Base-by-base conservation (phyloP, 2,329 filamentous ascomycete species). In the Rhinocladiella mackenziei region DNA sequence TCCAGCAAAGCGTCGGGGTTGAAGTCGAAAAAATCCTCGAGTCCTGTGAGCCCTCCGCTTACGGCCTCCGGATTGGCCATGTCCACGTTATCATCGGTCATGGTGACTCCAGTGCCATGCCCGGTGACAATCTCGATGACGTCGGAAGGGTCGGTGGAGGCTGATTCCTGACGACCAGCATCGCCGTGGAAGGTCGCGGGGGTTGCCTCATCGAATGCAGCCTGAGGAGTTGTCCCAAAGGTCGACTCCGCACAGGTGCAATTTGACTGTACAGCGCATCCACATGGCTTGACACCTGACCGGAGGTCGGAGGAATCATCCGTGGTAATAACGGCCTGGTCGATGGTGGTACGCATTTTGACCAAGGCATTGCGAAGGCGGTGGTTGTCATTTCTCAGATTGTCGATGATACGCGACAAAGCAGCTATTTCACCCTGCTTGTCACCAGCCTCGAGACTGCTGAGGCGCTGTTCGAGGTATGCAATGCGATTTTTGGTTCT, bases 401-500 rank as follows among this genome's bases (percentile, higher is more conserved):
- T 39, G 30, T 44, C 45, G 32, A 54, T 51, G 23, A 43, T 43
- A 15, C 46, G 50, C 11, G 51, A 51, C 17, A 54, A 15, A 22
- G 36, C 44, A 10, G 43, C 42, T 15, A 49, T 46, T 15, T 48
- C 44, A 10, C 34, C 34, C 15, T 46, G 35, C 29, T 47, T 48
- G 22, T 54, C 51, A 15, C 51, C 43, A 6, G 51, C 43, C 29
- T 54, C 48, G 9, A 54, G 42, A 35, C 48, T 51, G 29, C 44
- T 50, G 8, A 54, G 42, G 5, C 44, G 36, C 28, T 51, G 48
- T 25, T 54, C 51, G 13, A 54, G 40, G 17, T 45, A 48, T 11
- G 51, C 51, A 20, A 58, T 51, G 14, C 48, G 49, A 33, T 55
- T 51, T 39, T 58, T 55, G 38, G 55, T 56, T 22, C 56, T 48